Evolutionary conservation across 2,329 filamentous ascomycete genomes (phyloP).

Genomic region (Calonectria pseudoreteaudii): DNA sequence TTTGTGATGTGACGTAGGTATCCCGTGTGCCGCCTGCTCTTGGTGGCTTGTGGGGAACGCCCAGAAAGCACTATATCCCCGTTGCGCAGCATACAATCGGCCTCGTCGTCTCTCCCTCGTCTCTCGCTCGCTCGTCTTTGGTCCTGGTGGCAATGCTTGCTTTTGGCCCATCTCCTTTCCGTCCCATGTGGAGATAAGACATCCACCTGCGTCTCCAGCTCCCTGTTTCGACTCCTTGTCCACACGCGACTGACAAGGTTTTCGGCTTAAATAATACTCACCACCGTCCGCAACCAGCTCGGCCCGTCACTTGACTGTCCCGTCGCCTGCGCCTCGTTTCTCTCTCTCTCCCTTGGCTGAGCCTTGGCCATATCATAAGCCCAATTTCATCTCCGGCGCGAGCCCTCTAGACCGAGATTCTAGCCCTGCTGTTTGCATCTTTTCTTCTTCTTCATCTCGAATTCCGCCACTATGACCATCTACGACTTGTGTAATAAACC

Average conservation of each 20-base stretch:
- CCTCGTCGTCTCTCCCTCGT: too few species aligned
- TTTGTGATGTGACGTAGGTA: neutral
- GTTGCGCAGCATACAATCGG: too few species aligned
- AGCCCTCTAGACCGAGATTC: neutral
- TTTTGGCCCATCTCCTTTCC: constrained; percentile 6
- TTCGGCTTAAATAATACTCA: constrained; percentile 5
- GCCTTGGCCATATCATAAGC: neutral
- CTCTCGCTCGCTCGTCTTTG: neutral
- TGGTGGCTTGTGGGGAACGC: neutral
- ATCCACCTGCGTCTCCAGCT: constrained; percentile 3
- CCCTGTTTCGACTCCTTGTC: constrained; percentile 10
- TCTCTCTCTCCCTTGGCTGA: neutral
- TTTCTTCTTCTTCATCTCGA: neutral
- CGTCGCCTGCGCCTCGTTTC: neutral
- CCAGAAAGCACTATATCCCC: neutral
- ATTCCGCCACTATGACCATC: neutral
- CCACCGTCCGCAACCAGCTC: neutral
- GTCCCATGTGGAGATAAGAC: neutral
- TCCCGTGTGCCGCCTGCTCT: neutral
- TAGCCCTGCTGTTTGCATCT: neutral
- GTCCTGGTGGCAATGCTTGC: neutral
- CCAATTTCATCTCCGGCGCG: neutral
- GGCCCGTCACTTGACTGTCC: neutral
- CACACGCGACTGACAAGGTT: constrained; percentile 8
- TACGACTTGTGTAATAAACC: neutral